phyloP scores from a whole-genome alignment of 176 grass and related monocot genomes.

The Raddia guianensis region DNA sequence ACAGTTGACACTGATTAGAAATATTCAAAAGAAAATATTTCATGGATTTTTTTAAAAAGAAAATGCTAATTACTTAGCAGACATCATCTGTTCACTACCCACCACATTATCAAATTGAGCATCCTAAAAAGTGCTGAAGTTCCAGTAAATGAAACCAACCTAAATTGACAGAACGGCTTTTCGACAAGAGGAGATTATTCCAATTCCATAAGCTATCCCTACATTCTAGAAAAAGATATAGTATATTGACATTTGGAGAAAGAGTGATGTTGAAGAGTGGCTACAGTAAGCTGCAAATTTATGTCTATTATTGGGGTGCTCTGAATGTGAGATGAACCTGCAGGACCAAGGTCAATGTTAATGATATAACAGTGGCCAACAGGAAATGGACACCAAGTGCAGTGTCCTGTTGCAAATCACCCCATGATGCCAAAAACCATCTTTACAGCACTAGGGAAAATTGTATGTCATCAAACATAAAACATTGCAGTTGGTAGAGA shows the following conservation, averaged over 20 bases:
- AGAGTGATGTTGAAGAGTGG: not conserved
- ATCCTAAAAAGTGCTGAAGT: not conserved
- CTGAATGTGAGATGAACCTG: slow-evolving; percentile 12
- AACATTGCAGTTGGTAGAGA: slow-evolving; percentile 17
- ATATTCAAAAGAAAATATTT: slow-evolving; percentile 17
- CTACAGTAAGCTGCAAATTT: not conserved
- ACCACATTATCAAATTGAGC: slow-evolving; percentile 21
- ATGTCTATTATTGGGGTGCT: not conserved
- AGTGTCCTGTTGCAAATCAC: not conserved
- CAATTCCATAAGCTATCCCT: slow-evolving; percentile 24
- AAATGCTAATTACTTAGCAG: slow-evolving; percentile 6
- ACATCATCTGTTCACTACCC: not conserved
- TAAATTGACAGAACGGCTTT: slow-evolving; percentile 6
- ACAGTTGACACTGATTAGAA: not conserved
- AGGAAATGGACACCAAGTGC: not conserved
- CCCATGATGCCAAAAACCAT: not conserved
- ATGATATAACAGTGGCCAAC: not conserved
- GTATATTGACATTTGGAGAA: not conserved
- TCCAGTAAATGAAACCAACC: not conserved
- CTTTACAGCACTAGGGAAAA: not conserved
- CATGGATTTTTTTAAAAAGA: slow-evolving; percentile 9
- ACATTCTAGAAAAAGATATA: not conserved
- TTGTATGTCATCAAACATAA: slow-evolving; percentile 26
- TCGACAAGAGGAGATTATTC: not conserved
- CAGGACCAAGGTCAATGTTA: not conserved